phyloP scores from a whole-genome alignment of 176 grass and related monocot genomes.

The Juncus inflexus region DNA sequence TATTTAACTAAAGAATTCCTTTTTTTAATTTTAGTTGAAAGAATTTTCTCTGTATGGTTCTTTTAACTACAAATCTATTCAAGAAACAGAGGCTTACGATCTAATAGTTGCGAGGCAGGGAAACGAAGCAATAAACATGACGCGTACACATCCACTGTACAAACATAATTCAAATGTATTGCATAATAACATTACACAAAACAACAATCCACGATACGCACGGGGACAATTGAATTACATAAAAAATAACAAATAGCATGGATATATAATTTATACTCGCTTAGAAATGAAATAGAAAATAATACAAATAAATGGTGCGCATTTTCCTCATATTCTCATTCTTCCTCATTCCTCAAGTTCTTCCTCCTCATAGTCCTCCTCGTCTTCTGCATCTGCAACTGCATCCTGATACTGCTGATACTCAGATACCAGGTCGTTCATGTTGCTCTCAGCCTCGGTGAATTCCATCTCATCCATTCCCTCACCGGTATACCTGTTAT shows the following conservation, averaged over 20 bases:
- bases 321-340: background rate
- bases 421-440: constrained; percentile 93
- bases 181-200: constrained; percentile 31
- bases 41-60: no score
- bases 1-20: no score
- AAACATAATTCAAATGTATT: constrained; percentile 9
- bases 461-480: constrained; percentile 93
- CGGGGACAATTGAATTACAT: constrained; percentile 4
- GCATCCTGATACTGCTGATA: constrained; percentile 99
- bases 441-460: constrained; percentile 97
- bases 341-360: constrained; percentile 14
- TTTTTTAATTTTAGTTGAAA: no score
- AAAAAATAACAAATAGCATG: constrained; percentile 6
- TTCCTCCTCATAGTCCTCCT: constrained; percentile 16
- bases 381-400: constrained; percentile 22
- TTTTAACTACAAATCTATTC: background rate
- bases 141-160: background rate
- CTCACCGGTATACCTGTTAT: constrained; percentile 40
- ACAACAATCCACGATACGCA: constrained; percentile 15
- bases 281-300: constrained; percentile 15
- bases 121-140: background rate
- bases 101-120: background rate
- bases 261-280: constrained; percentile 10
- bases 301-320: background rate
- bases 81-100: background rate